These are phyloP conservation scores for Barnettozyma salicaria DNA, from an alignment of 805 yeast genomes.

Conservation along the genomic window DNA sequence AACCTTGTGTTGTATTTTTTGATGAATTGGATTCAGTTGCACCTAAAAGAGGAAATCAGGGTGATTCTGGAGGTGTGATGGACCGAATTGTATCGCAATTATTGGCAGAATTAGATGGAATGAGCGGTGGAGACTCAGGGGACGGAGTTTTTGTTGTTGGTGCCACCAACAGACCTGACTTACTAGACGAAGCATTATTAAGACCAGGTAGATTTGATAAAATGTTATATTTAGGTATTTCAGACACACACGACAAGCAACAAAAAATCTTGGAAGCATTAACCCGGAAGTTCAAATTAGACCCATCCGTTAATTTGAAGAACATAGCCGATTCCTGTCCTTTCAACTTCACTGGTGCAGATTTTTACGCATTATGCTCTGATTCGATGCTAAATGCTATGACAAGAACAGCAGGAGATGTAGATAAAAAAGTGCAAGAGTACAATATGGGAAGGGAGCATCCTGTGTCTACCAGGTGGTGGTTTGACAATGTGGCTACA, in stretches of 20 bases:
- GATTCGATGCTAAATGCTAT: constrained; percentile 96
- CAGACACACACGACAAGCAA: constrained; percentile 88
- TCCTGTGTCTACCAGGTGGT: constrained; percentile 62
- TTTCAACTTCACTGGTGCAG: constrained; percentile 95
- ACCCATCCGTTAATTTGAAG: constrained; percentile 50
- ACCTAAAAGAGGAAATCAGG: constrained; percentile 96
- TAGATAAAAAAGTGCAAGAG: constrained; percentile 55
- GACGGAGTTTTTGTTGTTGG: constrained; percentile 97
- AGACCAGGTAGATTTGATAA: constrained; percentile 96
- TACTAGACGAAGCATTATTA: constrained; percentile 86
- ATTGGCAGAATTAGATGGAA: constrained; percentile 92
- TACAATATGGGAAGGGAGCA: constrained; percentile 43
- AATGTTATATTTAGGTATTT: constrained; percentile 86
- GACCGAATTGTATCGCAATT: constrained; percentile 95
- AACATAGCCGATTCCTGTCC: constrained; percentile 67
- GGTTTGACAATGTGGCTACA: constrained; percentile 82
- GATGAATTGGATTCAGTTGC: constrained; percentile 98
- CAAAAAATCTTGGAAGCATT: constrained; percentile 79
- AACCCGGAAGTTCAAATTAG: constrained; percentile 72
- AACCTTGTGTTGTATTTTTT: constrained; percentile 95
- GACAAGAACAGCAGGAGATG: constrained; percentile 78
- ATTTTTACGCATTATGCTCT: constrained; percentile 91
- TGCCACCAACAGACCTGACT: constrained; percentile 96
- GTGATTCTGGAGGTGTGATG: constrained; percentile 99
- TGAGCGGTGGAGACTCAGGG: constrained; percentile 70